Evolutionary conservation across 1,284 basidiomycete species (phyloP).

Genomic region (Leccinum cinnamomeum): DNA sequence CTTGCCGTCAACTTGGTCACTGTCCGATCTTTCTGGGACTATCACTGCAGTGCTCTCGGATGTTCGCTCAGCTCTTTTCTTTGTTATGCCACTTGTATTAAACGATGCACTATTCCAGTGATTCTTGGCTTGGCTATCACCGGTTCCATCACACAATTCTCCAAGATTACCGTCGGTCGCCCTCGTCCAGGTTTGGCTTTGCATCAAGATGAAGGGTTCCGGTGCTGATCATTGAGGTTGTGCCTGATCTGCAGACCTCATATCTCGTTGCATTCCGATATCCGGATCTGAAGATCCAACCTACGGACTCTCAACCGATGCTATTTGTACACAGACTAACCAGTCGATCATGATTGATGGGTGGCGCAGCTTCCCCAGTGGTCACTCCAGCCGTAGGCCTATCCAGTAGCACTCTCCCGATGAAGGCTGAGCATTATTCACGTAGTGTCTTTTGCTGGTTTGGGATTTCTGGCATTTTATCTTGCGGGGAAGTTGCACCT

Average conservation of each 20-base stretch:
- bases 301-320: constrained; percentile 73
- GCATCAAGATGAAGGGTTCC: background rate
- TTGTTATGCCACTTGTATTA: constrained; percentile 8
- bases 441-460: constrained; percentile 86
- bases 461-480: constrained; percentile 89
- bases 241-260: constrained; percentile 54
- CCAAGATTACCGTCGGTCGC: constrained; percentile 87
- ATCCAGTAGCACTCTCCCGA: background rate
- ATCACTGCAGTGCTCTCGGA: constrained; percentile 81
- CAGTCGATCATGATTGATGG: constrained; percentile 69
- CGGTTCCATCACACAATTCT: constrained; percentile 80
- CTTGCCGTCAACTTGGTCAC: constrained; percentile 68
- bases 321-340: constrained; percentile 79
- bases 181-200: constrained; percentile 70
- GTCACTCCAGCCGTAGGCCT: constrained; percentile 78
- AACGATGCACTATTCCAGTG: constrained; percentile 44
- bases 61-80: constrained; percentile 44
- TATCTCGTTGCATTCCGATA: constrained; percentile 81
- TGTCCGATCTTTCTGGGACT: constrained; percentile 83
- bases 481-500: constrained; percentile 90
- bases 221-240: background rate
- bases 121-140: constrained; percentile 74
- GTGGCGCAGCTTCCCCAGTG: constrained; percentile 93
- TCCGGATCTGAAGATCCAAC: constrained; percentile 64
- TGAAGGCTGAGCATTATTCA: constrained; percentile 7